Evolutionary conservation across 2,329 filamentous ascomycete genomes (phyloP).

Genomic region (Diaporthe sp.): DNA sequence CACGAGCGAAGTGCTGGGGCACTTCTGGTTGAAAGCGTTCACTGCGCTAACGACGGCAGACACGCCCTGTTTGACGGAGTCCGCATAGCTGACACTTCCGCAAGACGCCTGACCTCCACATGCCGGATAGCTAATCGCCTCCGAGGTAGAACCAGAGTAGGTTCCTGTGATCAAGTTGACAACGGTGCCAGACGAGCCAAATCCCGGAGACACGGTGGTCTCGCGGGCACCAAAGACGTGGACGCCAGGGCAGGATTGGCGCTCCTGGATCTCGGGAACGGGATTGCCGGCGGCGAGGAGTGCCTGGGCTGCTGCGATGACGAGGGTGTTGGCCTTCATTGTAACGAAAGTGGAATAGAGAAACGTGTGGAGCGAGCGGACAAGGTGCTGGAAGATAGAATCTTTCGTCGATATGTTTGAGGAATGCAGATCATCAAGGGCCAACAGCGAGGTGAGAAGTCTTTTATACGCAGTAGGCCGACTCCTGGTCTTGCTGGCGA

Average conservation of each 20-base stretch:
- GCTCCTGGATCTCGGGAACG: conserved; percentile 46
- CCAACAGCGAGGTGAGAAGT: not conserved
- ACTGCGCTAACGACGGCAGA: conserved; percentile 69
- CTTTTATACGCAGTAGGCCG: conserved; percentile 14
- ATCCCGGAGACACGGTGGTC: conserved; percentile 61
- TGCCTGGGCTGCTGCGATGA: conserved; percentile 41
- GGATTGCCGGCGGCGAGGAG: conserved; percentile 41
- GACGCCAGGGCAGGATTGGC: conserved; percentile 58
- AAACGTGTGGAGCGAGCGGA: not conserved
- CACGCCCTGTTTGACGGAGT: conserved; percentile 68
- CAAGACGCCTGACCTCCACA: conserved; percentile 70
- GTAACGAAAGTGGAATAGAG: not conserved
- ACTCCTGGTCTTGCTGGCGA: not conserved
- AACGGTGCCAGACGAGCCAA: conserved; percentile 58
- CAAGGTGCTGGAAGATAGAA: not conserved
- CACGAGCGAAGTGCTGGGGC: conserved; percentile 70
- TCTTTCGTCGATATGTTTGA: conserved; percentile 5
- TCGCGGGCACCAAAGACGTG: conserved; percentile 67
- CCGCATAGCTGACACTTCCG: conserved; percentile 68
- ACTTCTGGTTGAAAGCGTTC: conserved; percentile 67
- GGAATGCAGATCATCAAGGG: not conserved
- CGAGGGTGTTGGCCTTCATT: conserved; percentile 41
- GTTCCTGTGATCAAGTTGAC: conserved; percentile 60
- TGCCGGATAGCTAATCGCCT: conserved; percentile 67
- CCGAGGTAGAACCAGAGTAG: conserved; percentile 61